Conservation (phyloP, 345 rosid genomes). For the Physaria fendleri region DNA sequence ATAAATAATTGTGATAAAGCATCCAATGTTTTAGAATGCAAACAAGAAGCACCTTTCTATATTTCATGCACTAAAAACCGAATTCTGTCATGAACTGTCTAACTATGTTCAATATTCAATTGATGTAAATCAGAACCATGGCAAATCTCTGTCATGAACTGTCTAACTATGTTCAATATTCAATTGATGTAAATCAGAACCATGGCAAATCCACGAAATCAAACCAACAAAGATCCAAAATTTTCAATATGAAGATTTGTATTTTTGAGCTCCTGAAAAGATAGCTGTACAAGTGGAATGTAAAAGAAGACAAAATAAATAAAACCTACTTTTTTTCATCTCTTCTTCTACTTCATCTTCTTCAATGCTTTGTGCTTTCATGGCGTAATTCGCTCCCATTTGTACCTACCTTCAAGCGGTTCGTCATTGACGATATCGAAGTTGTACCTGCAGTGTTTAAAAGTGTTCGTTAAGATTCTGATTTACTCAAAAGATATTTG, state of each 20-base stretch:
- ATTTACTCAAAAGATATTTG: neutral
- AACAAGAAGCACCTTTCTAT: slow-evolving; percentile 16
- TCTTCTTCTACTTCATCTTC: neutral
- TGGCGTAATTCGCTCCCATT: slow-evolving; percentile 50
- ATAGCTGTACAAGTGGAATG: slow-evolving; percentile 23
- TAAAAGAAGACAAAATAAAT: neutral
- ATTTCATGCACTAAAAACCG: slow-evolving; percentile 1
- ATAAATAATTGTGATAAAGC: too few species aligned
- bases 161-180: neutral
- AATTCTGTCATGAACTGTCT: neutral
- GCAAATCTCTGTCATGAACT: neutral
- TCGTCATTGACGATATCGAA: slow-evolving; percentile 57
- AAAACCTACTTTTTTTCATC: neutral
- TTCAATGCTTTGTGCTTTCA: neutral
- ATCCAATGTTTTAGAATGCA: slow-evolving; percentile 23
- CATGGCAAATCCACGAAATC: neutral
- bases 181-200: neutral
- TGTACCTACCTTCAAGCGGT: slow-evolving; percentile 66
- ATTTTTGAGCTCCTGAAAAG: neutral
- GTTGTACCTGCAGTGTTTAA: slow-evolving; percentile 67
- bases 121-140: neutral
- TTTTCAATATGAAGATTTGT: neutral
- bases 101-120: neutral
- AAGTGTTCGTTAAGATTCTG: slow-evolving; percentile 40
- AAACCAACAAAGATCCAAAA: slow-evolving; percentile 3